These are phyloP conservation scores for Venturia nashicola DNA, from an alignment of 2,329 filamentous ascomycete genomes.

Conservation along the genomic window DNA sequence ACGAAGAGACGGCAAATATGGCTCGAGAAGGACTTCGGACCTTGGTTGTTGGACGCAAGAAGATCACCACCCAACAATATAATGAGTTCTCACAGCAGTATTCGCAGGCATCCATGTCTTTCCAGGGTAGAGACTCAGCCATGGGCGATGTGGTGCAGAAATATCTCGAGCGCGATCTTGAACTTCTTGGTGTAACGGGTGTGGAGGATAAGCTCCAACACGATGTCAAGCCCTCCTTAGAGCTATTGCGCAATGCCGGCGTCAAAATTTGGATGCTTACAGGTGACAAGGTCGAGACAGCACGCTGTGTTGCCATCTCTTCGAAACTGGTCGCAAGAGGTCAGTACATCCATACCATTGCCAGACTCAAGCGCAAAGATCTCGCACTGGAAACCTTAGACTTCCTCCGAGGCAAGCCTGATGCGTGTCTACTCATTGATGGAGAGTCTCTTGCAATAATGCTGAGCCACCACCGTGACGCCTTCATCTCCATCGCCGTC, in stretches of 20 bases:
- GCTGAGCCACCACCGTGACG: slow-evolving; percentile 65
- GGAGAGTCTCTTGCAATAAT: slow-evolving; percentile 81
- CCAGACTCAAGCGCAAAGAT: slow-evolving; percentile 72
- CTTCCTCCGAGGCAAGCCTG: slow-evolving; percentile 71
- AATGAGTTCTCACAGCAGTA: slow-evolving; percentile 64
- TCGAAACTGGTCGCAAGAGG: slow-evolving; percentile 87
- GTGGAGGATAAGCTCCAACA: slow-evolving; percentile 95
- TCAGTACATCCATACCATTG: slow-evolving; percentile 90
- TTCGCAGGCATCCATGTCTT: slow-evolving; percentile 66
- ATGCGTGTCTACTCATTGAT: slow-evolving; percentile 86
- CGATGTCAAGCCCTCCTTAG: slow-evolving; percentile 89
- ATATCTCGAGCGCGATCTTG: slow-evolving; percentile 76
- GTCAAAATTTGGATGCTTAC: slow-evolving; percentile 99
- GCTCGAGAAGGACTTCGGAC: slow-evolving; percentile 90
- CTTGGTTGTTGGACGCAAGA: slow-evolving; percentile 86
- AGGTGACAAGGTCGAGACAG: slow-evolving; percentile 96
- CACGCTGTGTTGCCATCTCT: slow-evolving; percentile 87
- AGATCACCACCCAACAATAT: slow-evolving; percentile 67
- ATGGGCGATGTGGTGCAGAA: slow-evolving; percentile 72
- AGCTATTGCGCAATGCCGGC: slow-evolving; percentile 88
- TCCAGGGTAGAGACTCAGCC: slow-evolving; percentile 66
- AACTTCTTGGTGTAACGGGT: slow-evolving; percentile 91
- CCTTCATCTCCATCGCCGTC: slow-evolving; percentile 84
- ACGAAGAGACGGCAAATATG: slow-evolving; percentile 99
- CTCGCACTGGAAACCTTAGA: slow-evolving; percentile 80